A percentile compares a stretch with the other conserved stretches of the same genome.
Evolutionary conservation across 805 yeast species (phyloP).

Genomic region (Candida hungchunana): DNA sequence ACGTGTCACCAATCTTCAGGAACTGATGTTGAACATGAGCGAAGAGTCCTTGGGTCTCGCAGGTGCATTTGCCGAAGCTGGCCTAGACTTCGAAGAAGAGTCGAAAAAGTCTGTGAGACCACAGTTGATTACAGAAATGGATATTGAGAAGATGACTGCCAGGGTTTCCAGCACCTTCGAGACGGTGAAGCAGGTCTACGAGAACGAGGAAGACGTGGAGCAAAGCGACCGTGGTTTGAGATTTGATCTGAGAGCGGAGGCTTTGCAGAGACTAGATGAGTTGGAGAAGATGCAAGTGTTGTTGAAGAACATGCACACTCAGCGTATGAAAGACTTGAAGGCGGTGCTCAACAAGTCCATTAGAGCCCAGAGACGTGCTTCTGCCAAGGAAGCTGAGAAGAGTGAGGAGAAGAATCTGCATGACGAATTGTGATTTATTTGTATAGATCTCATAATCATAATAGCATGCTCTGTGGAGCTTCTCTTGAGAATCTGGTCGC

Average conservation of each 20-base stretch:
- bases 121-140: conserved; percentile 22
- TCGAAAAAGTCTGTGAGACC: conserved; percentile 38
- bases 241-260: conserved; percentile 28
- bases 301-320: conserved; percentile 23
- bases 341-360: conserved; percentile 9
- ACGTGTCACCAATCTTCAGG: conserved; percentile 40
- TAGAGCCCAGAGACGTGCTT: conserved; percentile 22
- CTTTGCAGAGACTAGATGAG: conserved; percentile 20
- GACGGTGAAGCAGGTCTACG: conserved; percentile 26
- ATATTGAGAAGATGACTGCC: conserved; percentile 26
- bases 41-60: conserved; percentile 41
- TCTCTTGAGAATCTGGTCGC: no score
- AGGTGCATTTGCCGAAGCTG: conserved; percentile 39
- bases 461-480: no score
- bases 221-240: conserved; percentile 27
- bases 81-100: conserved; percentile 50
- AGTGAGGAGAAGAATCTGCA: conserved; percentile 4
- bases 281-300: conserved; percentile 16
- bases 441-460: no score
- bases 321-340: conserved; percentile 30
- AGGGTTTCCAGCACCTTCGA: conserved; percentile 28
- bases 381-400: conserved; percentile 12
- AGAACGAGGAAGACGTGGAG: conserved; percentile 17
- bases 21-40: conserved; percentile 39
- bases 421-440: conserved; percentile 17